Evolutionary conservation across 768 basidiomycete species (phyloP).

Genomic region (Lactarius sp.): DNA sequence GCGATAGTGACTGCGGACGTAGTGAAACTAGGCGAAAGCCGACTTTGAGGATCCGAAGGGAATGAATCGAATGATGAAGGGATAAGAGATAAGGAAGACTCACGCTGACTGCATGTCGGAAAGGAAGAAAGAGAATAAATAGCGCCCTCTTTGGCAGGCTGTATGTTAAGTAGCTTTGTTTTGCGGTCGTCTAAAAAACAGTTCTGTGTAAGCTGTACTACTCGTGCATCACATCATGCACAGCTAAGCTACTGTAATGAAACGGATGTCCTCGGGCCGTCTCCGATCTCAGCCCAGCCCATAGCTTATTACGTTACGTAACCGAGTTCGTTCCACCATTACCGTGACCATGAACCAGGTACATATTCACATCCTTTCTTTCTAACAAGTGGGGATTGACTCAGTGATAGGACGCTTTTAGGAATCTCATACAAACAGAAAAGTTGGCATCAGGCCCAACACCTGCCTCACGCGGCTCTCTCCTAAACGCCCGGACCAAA

Average conservation of each 20-base stretch:
- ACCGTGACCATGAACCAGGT: constrained; percentile 22
- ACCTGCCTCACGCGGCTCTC: constrained; percentile 33
- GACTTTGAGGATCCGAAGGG: not conserved
- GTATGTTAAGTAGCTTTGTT: not conserved
- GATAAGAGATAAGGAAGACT: not conserved
- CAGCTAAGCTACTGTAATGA: too few relatives aligned
- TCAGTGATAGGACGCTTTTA: constrained; percentile 52
- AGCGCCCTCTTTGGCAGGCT: not conserved
- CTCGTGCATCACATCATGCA: too few relatives aligned
- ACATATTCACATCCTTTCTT: not conserved
- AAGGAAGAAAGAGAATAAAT: not conserved
- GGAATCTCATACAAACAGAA: constrained; percentile 43
- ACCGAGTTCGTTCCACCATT: not conserved
- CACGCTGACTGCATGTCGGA: constrained; percentile 6
- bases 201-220: not conserved
- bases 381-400: not conserved
- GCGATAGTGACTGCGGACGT: not conserved
- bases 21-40: not conserved
- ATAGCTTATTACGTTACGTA: not conserved
- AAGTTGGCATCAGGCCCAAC: constrained; percentile 28
- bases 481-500: constrained; percentile 29
- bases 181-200: too few relatives aligned
- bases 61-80: not conserved
- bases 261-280: not conserved
- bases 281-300: not conserved